These are phyloP conservation scores for Pyrenophora teres DNA, from an alignment of 2,329 filamentous ascomycete genomes.

Conservation along the genomic window DNA sequence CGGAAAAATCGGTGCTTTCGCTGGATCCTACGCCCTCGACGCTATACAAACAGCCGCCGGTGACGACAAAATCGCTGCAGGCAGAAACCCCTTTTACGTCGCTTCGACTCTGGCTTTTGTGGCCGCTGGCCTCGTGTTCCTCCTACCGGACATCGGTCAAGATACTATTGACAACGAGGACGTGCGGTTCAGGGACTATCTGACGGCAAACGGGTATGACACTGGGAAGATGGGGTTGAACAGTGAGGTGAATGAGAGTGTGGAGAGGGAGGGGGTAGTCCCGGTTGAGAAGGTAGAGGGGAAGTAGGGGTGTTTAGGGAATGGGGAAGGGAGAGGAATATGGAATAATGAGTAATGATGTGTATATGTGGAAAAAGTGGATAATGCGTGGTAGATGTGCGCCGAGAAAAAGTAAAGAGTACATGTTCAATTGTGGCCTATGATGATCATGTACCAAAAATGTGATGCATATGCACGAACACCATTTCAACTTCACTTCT, in stretches of 20 bases:
- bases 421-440: too few relatives aligned
- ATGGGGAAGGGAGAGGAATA: too few relatives aligned
- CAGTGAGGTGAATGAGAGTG: background rate
- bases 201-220: slow-evolving; percentile 78
- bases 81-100: slow-evolving; percentile 92
- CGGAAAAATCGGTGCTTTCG: slow-evolving; percentile 81
- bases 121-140: slow-evolving; percentile 67
- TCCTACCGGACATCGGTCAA: slow-evolving; percentile 76
- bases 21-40: slow-evolving; percentile 82
- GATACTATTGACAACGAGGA: slow-evolving; percentile 85
- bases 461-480: too few relatives aligned
- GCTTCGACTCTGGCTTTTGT: slow-evolving; percentile 75
- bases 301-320: too few relatives aligned
- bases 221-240: slow-evolving; percentile 59
- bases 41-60: slow-evolving; percentile 56
- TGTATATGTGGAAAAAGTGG: too few relatives aligned
- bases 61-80: slow-evolving; percentile 53
- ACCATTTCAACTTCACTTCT: too few relatives aligned
- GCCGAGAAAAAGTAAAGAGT: too few relatives aligned
- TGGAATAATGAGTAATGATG: too few relatives aligned
- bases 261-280: background rate
- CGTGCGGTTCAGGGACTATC: slow-evolving; percentile 71
- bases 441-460: too few relatives aligned
- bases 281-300: too few relatives aligned
- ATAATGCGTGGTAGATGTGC: too few relatives aligned